Evolutionary conservation across 2,329 filamentous ascomycete genomes (phyloP).

Genomic region (Didymella segeticola): DNA sequence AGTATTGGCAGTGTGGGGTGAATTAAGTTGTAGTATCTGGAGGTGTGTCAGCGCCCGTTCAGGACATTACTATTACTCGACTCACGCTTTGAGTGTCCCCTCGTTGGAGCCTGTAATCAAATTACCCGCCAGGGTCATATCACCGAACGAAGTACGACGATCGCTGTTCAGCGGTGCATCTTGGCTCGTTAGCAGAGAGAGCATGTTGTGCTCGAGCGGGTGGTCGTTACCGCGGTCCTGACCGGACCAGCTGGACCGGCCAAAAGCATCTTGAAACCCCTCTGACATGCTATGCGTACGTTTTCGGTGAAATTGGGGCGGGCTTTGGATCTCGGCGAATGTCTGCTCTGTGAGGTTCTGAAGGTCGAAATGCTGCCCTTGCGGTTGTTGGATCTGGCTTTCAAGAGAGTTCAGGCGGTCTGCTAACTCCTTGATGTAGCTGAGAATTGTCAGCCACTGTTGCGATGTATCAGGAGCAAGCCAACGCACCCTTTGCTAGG

Average conservation of each 20-base stretch:
- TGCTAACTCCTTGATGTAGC: constrained; percentile 51
- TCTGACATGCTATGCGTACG: constrained; percentile 50
- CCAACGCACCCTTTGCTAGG: constrained; percentile 49
- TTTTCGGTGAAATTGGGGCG: constrained; percentile 44
- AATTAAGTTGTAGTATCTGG: constrained; percentile 46
- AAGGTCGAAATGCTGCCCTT: constrained; percentile 42
- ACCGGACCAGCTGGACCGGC: constrained; percentile 42
- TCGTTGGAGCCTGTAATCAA: constrained; percentile 47
- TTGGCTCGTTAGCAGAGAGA: constrained; percentile 36
- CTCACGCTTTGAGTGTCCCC: constrained; percentile 44
- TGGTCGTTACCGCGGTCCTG: constrained; percentile 45
- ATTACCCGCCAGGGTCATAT: constrained; percentile 43
- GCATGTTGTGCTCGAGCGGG: constrained; percentile 24
- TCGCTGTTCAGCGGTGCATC: constrained; percentile 42
- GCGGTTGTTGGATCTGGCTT: constrained; percentile 45
- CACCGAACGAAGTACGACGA: constrained; percentile 45
- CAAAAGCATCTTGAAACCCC: constrained; percentile 42
- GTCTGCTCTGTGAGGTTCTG: constrained; percentile 37
- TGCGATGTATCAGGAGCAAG: neutral
- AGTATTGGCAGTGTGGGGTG: constrained; percentile 46
- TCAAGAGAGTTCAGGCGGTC: constrained; percentile 49
- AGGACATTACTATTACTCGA: neutral
- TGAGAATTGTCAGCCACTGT: constrained; percentile 28
- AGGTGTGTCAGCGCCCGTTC: constrained; percentile 19
- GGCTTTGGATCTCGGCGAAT: constrained; percentile 39